A percentile compares a stretch with the other conserved stretches of the same genome.
These are phyloP conservation scores for Triticum turgidum DNA, from an alignment of 176 grass and related monocot species.

Conservation along the genomic window DNA sequence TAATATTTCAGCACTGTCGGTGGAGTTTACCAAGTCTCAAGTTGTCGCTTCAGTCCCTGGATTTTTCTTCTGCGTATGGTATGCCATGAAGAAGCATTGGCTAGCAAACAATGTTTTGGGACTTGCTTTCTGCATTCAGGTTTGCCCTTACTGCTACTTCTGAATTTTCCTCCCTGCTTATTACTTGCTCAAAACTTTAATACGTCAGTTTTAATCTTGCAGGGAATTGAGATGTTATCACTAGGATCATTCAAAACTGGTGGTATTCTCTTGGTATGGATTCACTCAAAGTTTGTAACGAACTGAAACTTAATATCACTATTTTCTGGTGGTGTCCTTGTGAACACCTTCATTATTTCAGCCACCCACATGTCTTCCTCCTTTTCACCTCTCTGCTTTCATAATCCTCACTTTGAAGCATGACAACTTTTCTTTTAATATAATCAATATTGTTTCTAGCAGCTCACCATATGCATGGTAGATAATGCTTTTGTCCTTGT, in stretches of 20 bases:
- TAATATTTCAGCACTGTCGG: slow-evolving; percentile 71
- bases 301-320: background rate
- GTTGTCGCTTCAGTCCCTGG: slow-evolving; percentile 84
- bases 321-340: background rate
- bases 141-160: slow-evolving; percentile 32
- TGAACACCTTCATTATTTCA: background rate
- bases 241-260: slow-evolving; percentile 98
- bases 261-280: slow-evolving; percentile 93
- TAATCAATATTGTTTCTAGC: background rate
- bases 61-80: slow-evolving; percentile 95
- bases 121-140: slow-evolving; percentile 96
- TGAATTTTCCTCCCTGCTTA: background rate
- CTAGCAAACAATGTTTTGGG: slow-evolving; percentile 96
- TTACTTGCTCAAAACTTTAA: background rate
- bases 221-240: slow-evolving; percentile 98
- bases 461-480: background rate
- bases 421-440: too few species aligned
- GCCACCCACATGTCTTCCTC: background rate
- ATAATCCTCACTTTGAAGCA: background rate
- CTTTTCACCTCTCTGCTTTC: background rate
- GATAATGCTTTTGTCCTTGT: background rate
- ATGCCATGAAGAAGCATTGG: slow-evolving; percentile 91
- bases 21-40: slow-evolving; percentile 98
- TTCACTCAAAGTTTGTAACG: background rate
- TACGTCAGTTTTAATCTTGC: slow-evolving; percentile 18